phyloP scores from a whole-genome alignment of 352 stramenopile species.

The Pelagophyceae sp. region DNA sequence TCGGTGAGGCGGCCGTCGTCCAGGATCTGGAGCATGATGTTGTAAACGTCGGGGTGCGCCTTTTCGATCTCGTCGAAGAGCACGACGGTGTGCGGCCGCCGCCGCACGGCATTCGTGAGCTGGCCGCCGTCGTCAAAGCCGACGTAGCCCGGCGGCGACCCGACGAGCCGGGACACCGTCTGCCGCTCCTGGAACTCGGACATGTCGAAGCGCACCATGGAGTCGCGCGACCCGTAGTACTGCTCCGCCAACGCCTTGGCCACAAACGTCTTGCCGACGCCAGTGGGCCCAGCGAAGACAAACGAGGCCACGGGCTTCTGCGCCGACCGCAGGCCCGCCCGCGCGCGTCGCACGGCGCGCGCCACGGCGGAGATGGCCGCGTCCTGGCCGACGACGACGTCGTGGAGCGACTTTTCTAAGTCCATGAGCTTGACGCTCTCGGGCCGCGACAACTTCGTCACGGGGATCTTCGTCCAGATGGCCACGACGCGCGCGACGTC shows the following conservation, averaged over 20 bases:
- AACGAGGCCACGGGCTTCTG: slow-evolving; percentile 80
- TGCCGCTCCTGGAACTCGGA: slow-evolving; percentile 92
- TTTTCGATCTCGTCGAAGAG: slow-evolving; percentile 92
- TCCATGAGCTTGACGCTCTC: slow-evolving; percentile 80
- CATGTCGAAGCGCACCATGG: slow-evolving; percentile 89
- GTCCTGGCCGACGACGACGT: slow-evolving; percentile 73
- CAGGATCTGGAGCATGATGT: slow-evolving; percentile 83
- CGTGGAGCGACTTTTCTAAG: slow-evolving; percentile 71
- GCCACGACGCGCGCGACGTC: slow-evolving; percentile 52
- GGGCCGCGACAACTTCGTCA: slow-evolving; percentile 77
- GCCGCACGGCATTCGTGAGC: slow-evolving; percentile 73
- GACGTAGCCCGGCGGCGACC: slow-evolving; percentile 74
- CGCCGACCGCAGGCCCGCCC: slow-evolving; percentile 72
- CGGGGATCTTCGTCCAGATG: slow-evolving; percentile 76
- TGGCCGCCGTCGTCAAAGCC: slow-evolving; percentile 82
- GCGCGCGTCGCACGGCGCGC: slow-evolving; percentile 72
- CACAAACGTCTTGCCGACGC: slow-evolving; percentile 81
- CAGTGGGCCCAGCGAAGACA: slow-evolving; percentile 64
- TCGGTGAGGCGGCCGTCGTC: slow-evolving; percentile 84
- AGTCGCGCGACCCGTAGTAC: slow-evolving; percentile 79
- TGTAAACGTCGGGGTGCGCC: slow-evolving; percentile 84
- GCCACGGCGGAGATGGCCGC: slow-evolving; percentile 76
- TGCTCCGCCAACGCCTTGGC: slow-evolving; percentile 68
- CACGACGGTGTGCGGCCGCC: slow-evolving; percentile 76
- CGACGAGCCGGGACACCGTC: slow-evolving; percentile 76